Evolutionary conservation across 2,329 filamentous ascomycete genomes (phyloP), one percentile per base, ranked within the genome.

Genomic region (Hypoxylon sp.): DNA sequence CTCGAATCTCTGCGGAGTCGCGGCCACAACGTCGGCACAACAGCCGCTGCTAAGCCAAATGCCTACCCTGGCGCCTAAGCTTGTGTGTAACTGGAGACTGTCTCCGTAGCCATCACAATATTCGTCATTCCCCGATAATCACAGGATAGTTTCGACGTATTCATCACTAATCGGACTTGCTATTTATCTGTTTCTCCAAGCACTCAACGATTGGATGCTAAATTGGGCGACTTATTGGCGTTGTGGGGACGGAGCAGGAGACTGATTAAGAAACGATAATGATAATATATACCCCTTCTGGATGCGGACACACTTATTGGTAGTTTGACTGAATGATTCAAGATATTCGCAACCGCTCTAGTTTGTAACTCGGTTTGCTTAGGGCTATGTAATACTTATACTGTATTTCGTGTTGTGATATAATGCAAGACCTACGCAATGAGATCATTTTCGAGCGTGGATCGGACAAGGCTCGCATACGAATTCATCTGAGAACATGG

Each of bases 1-100:
- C 72, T 87, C 42, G 80, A 82, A 61, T 79, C 80, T 35, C 76
- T 84, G 73, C 80, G 82, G 47, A 81, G 80, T 54, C 81, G 83
- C 48, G 80, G 80, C 39, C 78, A 80, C 72, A 73, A 73, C 52
- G 70, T 72, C 17, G 68, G 70, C 48, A 44, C 39, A 44, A 44
- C 17, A 17, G 62, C 67, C 5, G 47, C 62, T 5, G 51, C 68
- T 52, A 71, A 69, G 46, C 73, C 76, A 5, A 61, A 73, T 19
- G 74, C 74, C 8, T 72, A 76, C 21, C 72, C 75, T 1, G 74
- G 73, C 10, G 76, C 74, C 1, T 78, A 75, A 68, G 39, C 29
- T 8, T 21, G 2, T 31, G 17, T n/a, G 51, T 19, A 50, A 48
- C 27, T 48, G 2, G 2, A 15, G 21, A 56, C 21, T 21, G 15